phyloP scores from a whole-genome alignment of 2,329 filamentous ascomycete genomes.

The Colletotrichum cordylinicola region DNA sequence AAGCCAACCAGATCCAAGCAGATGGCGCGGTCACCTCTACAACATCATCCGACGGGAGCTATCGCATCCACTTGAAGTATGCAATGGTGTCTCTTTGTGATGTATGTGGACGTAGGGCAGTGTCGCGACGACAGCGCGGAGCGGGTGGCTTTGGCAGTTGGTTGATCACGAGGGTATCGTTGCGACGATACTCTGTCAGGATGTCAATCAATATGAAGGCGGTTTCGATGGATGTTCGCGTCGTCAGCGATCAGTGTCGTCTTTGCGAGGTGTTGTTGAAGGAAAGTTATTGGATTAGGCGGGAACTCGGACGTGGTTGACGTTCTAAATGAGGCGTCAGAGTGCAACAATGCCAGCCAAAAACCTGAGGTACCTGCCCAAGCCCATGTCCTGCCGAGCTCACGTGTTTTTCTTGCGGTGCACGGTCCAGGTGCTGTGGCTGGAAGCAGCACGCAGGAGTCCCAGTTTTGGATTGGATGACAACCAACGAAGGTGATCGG shows the following conservation, averaged over 20 bases:
- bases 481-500: neutral
- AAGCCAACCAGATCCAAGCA: conserved; percentile 23
- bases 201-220: neutral
- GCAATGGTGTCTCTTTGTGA: neutral
- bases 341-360: neutral
- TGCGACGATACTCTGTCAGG: neutral
- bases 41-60: conserved; percentile 16
- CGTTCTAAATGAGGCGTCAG: neutral
- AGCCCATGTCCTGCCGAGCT: neutral
- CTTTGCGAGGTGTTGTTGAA: neutral
- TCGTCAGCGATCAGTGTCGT: neutral
- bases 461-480: neutral
- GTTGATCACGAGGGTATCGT: conserved; percentile 1
- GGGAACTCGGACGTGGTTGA: neutral
- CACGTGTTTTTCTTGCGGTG: neutral
- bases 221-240: neutral
- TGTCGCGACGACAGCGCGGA: conserved; percentile 5
- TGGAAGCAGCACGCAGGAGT: neutral
- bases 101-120: neutral
- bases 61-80: conserved; percentile 7
- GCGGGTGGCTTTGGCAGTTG: conserved; percentile 2
- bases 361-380: neutral
- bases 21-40: conserved; percentile 8
- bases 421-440: neutral
- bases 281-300: neutral